phyloP scores from a whole-genome alignment of 208 protist species.

The Naegleria gruberi region DNA sequence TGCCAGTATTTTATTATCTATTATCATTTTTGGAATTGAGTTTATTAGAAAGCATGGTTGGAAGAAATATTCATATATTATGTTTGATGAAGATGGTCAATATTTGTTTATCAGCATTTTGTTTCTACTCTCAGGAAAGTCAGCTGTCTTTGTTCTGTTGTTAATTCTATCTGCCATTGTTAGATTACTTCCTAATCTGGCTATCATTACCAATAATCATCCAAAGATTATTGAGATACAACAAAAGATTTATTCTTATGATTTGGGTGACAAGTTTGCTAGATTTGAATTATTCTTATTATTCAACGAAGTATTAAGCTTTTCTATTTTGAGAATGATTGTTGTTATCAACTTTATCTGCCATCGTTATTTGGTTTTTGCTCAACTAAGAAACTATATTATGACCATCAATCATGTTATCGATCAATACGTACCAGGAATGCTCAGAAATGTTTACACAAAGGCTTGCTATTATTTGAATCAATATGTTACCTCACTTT shows the following conservation, averaged over 20 bases:
- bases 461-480: not conserved
- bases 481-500: not conserved
- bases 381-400: not conserved
- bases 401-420: not conserved
- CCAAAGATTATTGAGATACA: not conserved
- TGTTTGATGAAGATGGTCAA: not conserved
- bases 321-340: not conserved
- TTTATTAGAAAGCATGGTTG: not conserved
- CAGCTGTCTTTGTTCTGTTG: not conserved
- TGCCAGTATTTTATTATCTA: not conserved
- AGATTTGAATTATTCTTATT: slow-evolving; percentile 1
- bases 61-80: not conserved
- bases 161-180: not conserved
- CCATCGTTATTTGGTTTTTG: not conserved
- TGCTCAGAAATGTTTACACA: not conserved
- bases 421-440: not conserved
- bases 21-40: not conserved
- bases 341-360: not conserved
- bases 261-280: not conserved
- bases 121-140: not conserved
- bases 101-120: not conserved
- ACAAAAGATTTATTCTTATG: not conserved
- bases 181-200: not conserved
- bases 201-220: not conserved
- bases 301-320: not conserved